These are phyloP conservation scores for Cinnamomum chago DNA, from an alignment of 164 flowering plant genomes.

Conservation along the genomic window DNA sequence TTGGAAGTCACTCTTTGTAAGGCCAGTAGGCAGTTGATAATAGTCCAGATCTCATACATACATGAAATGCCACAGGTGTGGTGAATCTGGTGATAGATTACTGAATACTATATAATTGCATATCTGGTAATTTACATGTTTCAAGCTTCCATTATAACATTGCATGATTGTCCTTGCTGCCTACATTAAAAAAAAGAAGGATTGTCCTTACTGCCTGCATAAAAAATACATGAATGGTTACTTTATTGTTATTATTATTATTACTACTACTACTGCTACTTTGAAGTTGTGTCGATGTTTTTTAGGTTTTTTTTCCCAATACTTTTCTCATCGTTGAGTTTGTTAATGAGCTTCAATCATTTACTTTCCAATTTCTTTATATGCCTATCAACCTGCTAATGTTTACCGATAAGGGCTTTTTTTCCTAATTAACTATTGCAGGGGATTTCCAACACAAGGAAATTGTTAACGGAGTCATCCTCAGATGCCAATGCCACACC, in stretches of 20 bases:
- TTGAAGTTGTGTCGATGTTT: not conserved
- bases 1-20: too few relatives aligned
- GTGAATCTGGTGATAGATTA: too few relatives aligned
- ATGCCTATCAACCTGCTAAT: not conserved
- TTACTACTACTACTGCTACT: not conserved
- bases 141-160: too few relatives aligned
- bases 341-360: not conserved
- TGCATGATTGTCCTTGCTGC: too few relatives aligned
- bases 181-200: too few relatives aligned
- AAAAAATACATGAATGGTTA: not conserved
- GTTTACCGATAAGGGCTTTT: not conserved
- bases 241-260: too few relatives aligned
- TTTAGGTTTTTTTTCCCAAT: not conserved
- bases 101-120: too few relatives aligned
- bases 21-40: too few relatives aligned
- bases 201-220: not conserved
- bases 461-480: slow-evolving; percentile 46
- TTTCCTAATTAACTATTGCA: slow-evolving; percentile 20
- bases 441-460: slow-evolving; percentile 77
- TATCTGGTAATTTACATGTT: too few relatives aligned
- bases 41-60: too few relatives aligned
- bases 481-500: slow-evolving; percentile 38
- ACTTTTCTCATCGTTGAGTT: not conserved
- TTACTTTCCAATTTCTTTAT: not conserved
- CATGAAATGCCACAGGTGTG: too few relatives aligned